Conservation (phyloP, 306 rosid genomes). For the Lupinus albus region DNA sequence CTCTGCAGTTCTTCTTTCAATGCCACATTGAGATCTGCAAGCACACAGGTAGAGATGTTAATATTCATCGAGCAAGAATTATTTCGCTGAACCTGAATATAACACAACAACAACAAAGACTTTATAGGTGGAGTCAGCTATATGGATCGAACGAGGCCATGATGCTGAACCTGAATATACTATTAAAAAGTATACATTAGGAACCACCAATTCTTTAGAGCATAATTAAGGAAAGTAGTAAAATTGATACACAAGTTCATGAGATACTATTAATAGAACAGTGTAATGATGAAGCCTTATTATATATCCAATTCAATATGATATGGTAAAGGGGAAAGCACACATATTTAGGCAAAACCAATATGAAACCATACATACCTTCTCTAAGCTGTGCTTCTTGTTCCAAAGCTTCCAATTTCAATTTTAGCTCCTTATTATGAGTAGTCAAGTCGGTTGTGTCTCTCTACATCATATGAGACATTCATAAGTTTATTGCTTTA, state of each 20-base stretch:
- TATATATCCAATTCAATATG: not conserved
- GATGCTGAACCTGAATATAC: not conserved
- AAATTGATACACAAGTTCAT: not conserved
- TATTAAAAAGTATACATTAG: not conserved
- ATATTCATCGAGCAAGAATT: no score
- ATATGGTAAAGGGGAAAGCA: constrained; percentile 8
- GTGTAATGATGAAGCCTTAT: not conserved
- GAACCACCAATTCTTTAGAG: constrained; percentile 1
- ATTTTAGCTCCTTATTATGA: constrained; percentile 88
- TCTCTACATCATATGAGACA: constrained; percentile 68
- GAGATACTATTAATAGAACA: constrained; percentile 1
- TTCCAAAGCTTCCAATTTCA: constrained; percentile 83
- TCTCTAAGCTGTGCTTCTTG: constrained; percentile 93
- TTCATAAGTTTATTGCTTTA: constrained; percentile 21
- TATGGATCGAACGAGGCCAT: no score
- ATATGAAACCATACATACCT: constrained; percentile 51
- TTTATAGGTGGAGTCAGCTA: no score
- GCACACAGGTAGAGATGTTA: not conserved
- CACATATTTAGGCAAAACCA: constrained; percentile 23
- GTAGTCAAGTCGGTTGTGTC: constrained; percentile 70
- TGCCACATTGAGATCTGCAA: constrained; percentile 76
- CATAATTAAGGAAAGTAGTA: not conserved
- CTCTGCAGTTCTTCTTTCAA: constrained; percentile 83
- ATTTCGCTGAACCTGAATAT: not conserved
- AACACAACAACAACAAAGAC: no score